Conservation (phyloP, 2,329 filamentous ascomycete species). For the Xylariaceae sp. region DNA sequence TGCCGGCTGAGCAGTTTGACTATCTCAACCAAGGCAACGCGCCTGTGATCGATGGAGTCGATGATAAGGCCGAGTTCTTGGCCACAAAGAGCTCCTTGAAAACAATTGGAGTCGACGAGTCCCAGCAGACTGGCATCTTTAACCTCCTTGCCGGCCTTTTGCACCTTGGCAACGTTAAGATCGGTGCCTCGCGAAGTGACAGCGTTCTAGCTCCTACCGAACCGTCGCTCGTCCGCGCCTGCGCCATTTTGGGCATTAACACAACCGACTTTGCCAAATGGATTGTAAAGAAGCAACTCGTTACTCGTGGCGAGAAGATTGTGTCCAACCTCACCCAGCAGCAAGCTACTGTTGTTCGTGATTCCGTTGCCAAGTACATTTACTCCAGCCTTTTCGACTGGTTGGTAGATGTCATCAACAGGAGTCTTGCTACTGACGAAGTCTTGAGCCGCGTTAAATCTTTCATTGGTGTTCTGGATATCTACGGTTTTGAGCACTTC, state of each 20-base stretch:
- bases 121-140: constrained; percentile 86
- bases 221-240: constrained; percentile 81
- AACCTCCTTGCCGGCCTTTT: constrained; percentile 87
- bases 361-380: constrained; percentile 98
- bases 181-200: constrained; percentile 86
- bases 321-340: constrained; percentile 93
- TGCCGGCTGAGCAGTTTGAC: constrained; percentile 88
- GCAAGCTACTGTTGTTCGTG: constrained; percentile 91
- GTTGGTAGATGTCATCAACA: constrained; percentile 97
- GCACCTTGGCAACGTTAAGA: constrained; percentile 96
- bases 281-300: constrained; percentile 98
- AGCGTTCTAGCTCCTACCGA: constrained; percentile 83
- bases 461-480: constrained; percentile 98
- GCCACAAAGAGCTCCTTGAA: constrained; percentile 85
- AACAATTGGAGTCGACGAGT: constrained; percentile 81
- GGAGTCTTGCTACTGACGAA: constrained; percentile 85
- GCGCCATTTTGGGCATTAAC: constrained; percentile 86
- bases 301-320: constrained; percentile 97
- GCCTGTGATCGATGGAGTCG: constrained; percentile 89
- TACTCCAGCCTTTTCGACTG: constrained; percentile 99
- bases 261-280: constrained; percentile 89
- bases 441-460: constrained; percentile 82
- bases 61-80: constrained; percentile 92
- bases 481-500: constrained; percentile 99
- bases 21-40: constrained; percentile 96